Percentiles rank a stretch among this genome's conserved stretches.
Conservation (phyloP, 2,329 filamentous ascomycete species). For the Dothiorella sarmentorum region DNA sequence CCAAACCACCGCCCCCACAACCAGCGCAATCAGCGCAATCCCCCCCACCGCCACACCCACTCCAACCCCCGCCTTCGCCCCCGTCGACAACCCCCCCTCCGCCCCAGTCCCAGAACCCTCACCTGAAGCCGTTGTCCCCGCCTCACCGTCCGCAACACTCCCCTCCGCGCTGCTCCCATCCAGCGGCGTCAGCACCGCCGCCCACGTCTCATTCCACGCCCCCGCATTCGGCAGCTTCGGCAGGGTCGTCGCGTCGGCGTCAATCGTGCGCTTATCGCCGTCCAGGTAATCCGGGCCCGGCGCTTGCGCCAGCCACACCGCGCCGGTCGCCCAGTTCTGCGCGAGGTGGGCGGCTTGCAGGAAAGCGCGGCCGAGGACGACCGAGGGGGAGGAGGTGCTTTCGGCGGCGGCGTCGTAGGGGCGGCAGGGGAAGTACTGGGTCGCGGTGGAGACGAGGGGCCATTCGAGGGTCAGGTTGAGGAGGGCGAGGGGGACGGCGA, state of each 20-base stretch:
- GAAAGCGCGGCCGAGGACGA: conserved; percentile 45
- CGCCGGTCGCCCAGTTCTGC: neutral
- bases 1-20: neutral
- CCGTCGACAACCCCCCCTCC: neutral
- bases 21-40: neutral
- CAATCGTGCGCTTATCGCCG: neutral
- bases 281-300: neutral
- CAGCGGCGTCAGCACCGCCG: neutral
- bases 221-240: too few species aligned
- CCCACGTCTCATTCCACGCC: neutral
- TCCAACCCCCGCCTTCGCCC: neutral
- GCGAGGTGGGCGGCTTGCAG: conserved; percentile 48
- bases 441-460: conserved; percentile 31
- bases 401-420: conserved; percentile 22
- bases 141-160: neutral
- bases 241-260: neutral
- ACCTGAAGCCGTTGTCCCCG: too few species aligned
- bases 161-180: neutral
- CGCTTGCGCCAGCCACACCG: neutral
- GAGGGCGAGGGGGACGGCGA: conserved; percentile 42
- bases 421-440: conserved; percentile 45
- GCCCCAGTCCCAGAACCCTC: too few species aligned
- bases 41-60: neutral
- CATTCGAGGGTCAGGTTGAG: conserved; percentile 38
- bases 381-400: neutral